phyloP scores from a whole-genome alignment of 305 asterid genomes.

The Nicotiana rustica region DNA sequence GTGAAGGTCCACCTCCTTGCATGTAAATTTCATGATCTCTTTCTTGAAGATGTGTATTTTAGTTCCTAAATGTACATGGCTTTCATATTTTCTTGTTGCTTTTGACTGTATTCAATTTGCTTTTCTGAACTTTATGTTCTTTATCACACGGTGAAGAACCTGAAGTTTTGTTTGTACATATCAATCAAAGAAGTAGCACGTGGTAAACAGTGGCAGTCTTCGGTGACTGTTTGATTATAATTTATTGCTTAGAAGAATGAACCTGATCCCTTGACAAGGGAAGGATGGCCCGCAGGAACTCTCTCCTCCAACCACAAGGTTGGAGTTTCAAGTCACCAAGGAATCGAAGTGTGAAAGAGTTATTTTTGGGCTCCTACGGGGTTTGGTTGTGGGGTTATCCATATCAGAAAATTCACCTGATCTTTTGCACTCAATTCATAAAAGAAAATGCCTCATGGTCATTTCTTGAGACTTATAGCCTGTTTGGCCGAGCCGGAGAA shows the following conservation, averaged over 20 bases:
- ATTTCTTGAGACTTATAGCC: neutral
- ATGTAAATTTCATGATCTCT: constrained; percentile 58
- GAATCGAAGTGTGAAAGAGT: constrained; percentile 4
- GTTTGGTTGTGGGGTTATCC: neutral
- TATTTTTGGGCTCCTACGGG: neutral
- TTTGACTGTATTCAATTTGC: neutral
- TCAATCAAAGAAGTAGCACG: constrained; percentile 16
- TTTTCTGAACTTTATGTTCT: constrained; percentile 8
- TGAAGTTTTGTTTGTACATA: constrained; percentile 16
- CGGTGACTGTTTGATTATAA: neutral
- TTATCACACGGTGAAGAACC: constrained; percentile 3
- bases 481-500: no score
- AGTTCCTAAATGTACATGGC: neutral
- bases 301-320: constrained; percentile 1
- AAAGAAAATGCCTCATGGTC: neutral
- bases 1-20: constrained; percentile 99
- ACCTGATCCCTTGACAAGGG: constrained; percentile 15
- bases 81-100: neutral
- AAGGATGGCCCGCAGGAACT: neutral
- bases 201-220: constrained; percentile 15
- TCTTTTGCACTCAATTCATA: neutral
- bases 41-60: neutral
- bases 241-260: neutral
- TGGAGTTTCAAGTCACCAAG: neutral
- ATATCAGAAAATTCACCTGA: neutral